A percentile compares a stretch with the other conserved stretches of the same genome.
Evolutionary conservation across 495 filamentous ascomycete species (phyloP).

Genomic region (Aspergillus diversus): DNA sequence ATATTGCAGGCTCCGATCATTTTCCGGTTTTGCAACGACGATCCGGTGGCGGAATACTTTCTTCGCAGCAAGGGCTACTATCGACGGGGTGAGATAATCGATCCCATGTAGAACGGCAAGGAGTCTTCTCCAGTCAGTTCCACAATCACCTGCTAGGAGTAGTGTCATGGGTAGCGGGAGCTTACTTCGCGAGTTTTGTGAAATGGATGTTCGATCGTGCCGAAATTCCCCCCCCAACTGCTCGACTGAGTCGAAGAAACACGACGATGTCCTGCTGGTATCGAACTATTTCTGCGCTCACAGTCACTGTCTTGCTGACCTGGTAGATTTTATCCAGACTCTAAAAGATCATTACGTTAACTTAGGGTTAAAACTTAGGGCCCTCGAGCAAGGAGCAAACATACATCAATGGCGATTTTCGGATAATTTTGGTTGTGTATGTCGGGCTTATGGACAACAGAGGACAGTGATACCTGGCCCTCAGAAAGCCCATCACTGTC

Average conservation of each 20-base stretch:
- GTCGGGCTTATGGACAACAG: slow-evolving; percentile 46
- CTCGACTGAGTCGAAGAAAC: slow-evolving; percentile 85
- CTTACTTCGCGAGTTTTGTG: slow-evolving; percentile 62
- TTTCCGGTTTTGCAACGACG: slow-evolving; percentile 63
- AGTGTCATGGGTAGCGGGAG: neutral
- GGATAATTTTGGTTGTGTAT: slow-evolving; percentile 19
- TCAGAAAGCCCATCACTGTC: slow-evolving; percentile 55
- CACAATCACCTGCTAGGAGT: neutral
- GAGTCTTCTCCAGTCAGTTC: slow-evolving; percentile 28
- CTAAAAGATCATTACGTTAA: slow-evolving; percentile 8
- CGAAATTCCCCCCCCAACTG: slow-evolving; percentile 75
- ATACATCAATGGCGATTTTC: slow-evolving; percentile 31
- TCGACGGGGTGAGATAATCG: slow-evolving; percentile 79
- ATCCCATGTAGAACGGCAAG: slow-evolving; percentile 85
- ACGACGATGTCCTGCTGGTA: slow-evolving; percentile 85
- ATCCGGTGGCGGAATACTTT: slow-evolving; percentile 91
- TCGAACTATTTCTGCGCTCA: slow-evolving; percentile 68
- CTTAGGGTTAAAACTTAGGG: neutral
- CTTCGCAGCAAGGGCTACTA: slow-evolving; percentile 79
- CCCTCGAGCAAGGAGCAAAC: neutral
- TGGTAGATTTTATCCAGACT: slow-evolving; percentile 46
- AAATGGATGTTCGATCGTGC: slow-evolving; percentile 80
- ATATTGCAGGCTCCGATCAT: slow-evolving; percentile 90
- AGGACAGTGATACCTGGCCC: slow-evolving; percentile 47
- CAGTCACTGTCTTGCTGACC: slow-evolving; percentile 42